Evolutionary conservation across 768 basidiomycete species (phyloP).

Genomic region (Trametes cingulata): DNA sequence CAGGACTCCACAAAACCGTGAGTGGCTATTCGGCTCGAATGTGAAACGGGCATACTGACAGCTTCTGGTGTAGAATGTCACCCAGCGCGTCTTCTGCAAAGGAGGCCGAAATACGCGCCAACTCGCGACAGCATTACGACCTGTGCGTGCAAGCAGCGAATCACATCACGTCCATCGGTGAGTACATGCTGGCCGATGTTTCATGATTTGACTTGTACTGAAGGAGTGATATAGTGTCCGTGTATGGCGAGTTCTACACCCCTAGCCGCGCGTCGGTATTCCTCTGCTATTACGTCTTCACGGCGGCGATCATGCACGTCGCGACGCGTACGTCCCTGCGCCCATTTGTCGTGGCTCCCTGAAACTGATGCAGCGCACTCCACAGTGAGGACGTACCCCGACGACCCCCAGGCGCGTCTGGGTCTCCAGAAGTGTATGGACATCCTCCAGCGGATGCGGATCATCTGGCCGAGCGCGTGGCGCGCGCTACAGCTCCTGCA

Average conservation of each 20-base stretch:
- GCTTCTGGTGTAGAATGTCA: slow-evolving; percentile 9
- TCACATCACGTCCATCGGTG: slow-evolving; percentile 71
- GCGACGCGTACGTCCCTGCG: slow-evolving; percentile 48
- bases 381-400: slow-evolving; percentile 61
- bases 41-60: background rate
- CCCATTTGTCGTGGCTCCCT: background rate
- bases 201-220: background rate
- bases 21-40: background rate
- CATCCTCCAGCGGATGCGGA: slow-evolving; percentile 61
- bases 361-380: background rate
- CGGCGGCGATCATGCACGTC: slow-evolving; percentile 79
- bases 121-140: slow-evolving; percentile 67
- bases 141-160: slow-evolving; percentile 78
- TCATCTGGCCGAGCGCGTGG: slow-evolving; percentile 75
- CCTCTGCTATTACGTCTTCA: slow-evolving; percentile 78
- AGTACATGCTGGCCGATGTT: slow-evolving; percentile 19
- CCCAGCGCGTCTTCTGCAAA: slow-evolving; percentile 32
- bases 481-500: slow-evolving; percentile 73
- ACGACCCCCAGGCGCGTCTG: slow-evolving; percentile 67
- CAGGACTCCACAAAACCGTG: slow-evolving; percentile 23
- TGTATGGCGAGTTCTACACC: slow-evolving; percentile 64
- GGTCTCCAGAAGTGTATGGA: slow-evolving; percentile 71
- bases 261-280: slow-evolving; percentile 67
- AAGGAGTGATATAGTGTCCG: slow-evolving; percentile 40
- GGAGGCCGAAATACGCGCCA: slow-evolving; percentile 54